phyloP scores from a whole-genome alignment of 2,329 filamentous ascomycete species.

The Colletotrichum simmondsii region DNA sequence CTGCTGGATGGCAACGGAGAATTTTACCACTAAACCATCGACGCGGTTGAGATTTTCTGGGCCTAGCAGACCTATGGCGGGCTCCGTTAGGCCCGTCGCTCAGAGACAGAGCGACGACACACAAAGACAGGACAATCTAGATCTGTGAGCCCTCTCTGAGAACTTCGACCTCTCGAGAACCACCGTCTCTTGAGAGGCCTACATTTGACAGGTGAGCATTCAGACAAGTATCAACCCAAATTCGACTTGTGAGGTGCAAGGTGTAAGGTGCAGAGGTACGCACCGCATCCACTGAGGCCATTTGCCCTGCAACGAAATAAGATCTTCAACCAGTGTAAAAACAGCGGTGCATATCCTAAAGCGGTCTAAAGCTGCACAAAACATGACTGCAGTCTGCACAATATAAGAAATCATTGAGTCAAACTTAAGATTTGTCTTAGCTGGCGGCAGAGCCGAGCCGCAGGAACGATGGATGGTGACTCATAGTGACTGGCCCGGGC shows the following conservation, averaged over 20 bases:
- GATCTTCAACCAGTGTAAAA: neutral
- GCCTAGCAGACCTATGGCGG: too few species aligned
- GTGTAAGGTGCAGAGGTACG: neutral
- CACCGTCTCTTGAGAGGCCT: neutral
- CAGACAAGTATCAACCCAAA: neutral
- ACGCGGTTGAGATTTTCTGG: neutral
- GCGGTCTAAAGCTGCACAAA: neutral
- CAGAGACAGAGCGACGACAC: too few species aligned
- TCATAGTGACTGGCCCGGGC: constrained; percentile 29
- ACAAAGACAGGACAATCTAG: neutral
- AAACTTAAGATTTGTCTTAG: constrained; percentile 2
- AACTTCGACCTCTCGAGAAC: neutral
- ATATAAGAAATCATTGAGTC: constrained; percentile 13
- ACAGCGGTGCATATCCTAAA: neutral
- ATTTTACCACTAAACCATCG: constrained; percentile 36
- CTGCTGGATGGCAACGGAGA: constrained; percentile 33
- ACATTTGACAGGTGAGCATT: neutral
- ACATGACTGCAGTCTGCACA: neutral
- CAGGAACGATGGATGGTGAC: constrained; percentile 20
- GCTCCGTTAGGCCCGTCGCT: fast-evolving
- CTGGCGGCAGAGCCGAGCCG: neutral
- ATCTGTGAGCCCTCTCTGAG: neutral
- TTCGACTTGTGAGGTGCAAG: neutral
- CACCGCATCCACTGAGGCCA: neutral
- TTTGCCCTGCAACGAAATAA: neutral